phyloP scores from a whole-genome alignment of 208 protist genomes.

The Trypanosoma boissoni region DNA sequence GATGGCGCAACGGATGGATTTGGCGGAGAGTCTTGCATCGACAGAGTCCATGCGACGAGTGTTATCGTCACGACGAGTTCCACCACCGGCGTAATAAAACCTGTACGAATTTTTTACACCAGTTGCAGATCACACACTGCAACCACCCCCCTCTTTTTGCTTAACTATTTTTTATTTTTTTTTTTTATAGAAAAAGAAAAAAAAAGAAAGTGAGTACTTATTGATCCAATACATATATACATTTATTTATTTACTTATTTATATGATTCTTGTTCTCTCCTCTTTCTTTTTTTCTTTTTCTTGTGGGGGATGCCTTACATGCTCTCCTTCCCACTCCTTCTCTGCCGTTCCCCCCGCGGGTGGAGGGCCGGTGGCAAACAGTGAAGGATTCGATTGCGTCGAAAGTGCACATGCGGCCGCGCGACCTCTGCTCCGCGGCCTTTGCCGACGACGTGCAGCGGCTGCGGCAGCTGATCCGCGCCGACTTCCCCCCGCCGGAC shows the following conservation, averaged over 20 bases:
- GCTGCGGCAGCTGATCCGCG: slow-evolving; percentile 51
- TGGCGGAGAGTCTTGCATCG: slow-evolving; percentile 37
- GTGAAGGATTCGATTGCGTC: no score
- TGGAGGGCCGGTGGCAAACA: no score
- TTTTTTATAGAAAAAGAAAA: slow-evolving; percentile 4
- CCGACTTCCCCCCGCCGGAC: slow-evolving; percentile 9
- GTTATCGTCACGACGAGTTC: slow-evolving; percentile 9
- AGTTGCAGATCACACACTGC: slow-evolving; percentile 1
- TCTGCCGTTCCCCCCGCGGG: no score
- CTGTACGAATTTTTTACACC: not conserved
- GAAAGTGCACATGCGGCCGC: slow-evolving; percentile 31
- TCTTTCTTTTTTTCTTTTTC: no score
- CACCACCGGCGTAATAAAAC: slow-evolving; percentile 10
- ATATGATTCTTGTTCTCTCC: no score
- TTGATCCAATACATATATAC: no score
- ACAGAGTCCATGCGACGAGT: slow-evolving; percentile 18
- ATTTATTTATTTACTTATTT: no score
- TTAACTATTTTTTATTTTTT: no score
- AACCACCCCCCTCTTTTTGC: no score
- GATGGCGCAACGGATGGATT: slow-evolving; percentile 41
- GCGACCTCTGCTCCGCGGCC: slow-evolving; percentile 63
- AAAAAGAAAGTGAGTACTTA: not conserved
- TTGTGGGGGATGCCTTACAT: no score
- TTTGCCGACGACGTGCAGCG: slow-evolving; percentile 62
- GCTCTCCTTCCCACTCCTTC: no score